Base-by-base conservation (phyloP, 2,329 filamentous ascomycete genomes). In the Aspergillus spinulosporus region DNA sequence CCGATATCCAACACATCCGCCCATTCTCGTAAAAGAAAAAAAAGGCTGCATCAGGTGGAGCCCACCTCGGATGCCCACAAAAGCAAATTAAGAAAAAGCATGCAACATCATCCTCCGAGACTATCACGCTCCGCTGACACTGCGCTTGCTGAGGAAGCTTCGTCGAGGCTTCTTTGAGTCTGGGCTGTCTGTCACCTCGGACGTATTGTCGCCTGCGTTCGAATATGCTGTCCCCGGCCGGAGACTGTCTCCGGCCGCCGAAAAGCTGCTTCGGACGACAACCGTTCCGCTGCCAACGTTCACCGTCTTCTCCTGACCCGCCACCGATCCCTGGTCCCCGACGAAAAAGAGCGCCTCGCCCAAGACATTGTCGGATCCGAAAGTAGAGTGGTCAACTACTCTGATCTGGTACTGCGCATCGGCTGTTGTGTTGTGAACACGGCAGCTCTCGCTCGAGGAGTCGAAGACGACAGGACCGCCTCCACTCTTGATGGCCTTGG, bases 301-400 rank as follows among this genome's bases (percentile, higher is more conserved):
- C 51, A 99, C 75, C 40, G 84, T 80, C 78, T 93, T 94, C 64
- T 93, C 88, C 32, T 81, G 78, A 8, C 84, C 84, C 1, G 80
- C 77, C 2, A 84, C 83, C 1, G 81, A 83, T 6, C 82, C 80
- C 62, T 84, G 82, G 69, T 99, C 93, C 62, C 93, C 91, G n/a
- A 99, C 84, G 70, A 95, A 92, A 76, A 96, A 96, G 14, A 88
- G 72, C 3, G 84, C 84, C 68, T 97, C 92, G 52, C 94, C 94
- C 0, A 99, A 81, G 57, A 88, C 84, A 54, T 92, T 88, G 69
- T 95, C 91, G 56, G 86, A 88, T 50, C 90, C 88, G 68, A 97
- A 93, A 0, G 87, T 89, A 66, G 89, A 85, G 68, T 96, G 90
- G 65, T 92, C 88, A 70, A 92, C 92, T 59, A 92, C 92, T 61